Evolutionary conservation across 75 land plant species (phyloP).

Genomic region (Cupressus sempervirens): DNA sequence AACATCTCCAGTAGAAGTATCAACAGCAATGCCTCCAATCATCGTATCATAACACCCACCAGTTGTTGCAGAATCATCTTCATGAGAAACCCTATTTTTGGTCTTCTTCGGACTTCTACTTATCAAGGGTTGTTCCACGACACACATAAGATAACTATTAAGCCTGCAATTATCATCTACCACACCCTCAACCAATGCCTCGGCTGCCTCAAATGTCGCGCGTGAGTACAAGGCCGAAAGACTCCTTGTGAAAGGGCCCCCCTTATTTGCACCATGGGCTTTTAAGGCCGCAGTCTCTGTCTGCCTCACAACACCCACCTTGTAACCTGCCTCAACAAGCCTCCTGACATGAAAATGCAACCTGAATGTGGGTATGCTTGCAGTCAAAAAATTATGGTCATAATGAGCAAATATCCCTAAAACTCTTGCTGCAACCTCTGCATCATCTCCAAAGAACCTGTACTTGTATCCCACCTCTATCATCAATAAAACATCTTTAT

Average conservation of each 20-base stretch:
- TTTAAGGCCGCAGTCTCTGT: constrained; percentile 95
- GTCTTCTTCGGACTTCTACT: neutral
- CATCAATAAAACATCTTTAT: constrained; percentile 86
- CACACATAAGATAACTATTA: constrained; percentile 76
- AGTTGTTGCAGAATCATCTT: constrained; percentile 8
- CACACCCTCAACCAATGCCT: constrained; percentile 57
- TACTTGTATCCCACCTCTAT: constrained; percentile 92
- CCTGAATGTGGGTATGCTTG: constrained; percentile 87
- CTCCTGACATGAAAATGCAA: constrained; percentile 77
- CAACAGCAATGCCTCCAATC: constrained; percentile 80
- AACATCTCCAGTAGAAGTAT: constrained; percentile 90
- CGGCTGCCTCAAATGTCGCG: constrained; percentile 88
- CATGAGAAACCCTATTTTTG: constrained; percentile 8
- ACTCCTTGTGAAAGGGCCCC: constrained; percentile 78
- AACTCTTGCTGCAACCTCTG: constrained; percentile 83
- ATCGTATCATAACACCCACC: constrained; percentile 55
- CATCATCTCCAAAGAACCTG: constrained; percentile 89
- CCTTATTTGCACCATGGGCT: constrained; percentile 65
- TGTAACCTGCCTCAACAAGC: constrained; percentile 82
- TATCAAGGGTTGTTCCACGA: constrained; percentile 48
- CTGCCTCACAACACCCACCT: constrained; percentile 97
- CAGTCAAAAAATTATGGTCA: constrained; percentile 80
- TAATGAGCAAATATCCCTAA: constrained; percentile 83
- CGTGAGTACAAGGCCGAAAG: constrained; percentile 87
- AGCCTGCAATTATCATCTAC: constrained; percentile 35